These are phyloP conservation scores for Cordyceps cicadae DNA, from an alignment of 2,329 filamentous ascomycete genomes.

Conservation along the genomic window DNA sequence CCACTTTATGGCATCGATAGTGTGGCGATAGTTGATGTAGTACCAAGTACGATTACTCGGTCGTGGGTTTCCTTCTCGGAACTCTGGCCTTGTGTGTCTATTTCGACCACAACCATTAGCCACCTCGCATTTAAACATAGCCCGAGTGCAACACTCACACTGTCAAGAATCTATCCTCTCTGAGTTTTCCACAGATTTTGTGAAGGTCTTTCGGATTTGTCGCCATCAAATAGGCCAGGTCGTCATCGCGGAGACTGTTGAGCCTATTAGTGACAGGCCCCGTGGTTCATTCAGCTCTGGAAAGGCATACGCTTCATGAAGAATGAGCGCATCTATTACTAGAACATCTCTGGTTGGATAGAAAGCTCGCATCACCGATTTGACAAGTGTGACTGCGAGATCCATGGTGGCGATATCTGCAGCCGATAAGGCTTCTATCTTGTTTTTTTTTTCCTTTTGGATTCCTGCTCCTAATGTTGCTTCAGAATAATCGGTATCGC, in stretches of 20 bases:
- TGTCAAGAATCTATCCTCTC: conserved; percentile 76
- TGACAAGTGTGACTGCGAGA: conserved; percentile 66
- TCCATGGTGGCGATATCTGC: conserved; percentile 31
- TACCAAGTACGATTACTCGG: conserved; percentile 88
- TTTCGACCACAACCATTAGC: conserved; percentile 27
- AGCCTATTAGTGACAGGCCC: background rate
- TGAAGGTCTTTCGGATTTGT: conserved; percentile 90
- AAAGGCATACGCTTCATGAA: conserved; percentile 75
- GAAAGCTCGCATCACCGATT: conserved; percentile 78
- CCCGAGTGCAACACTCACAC: conserved; percentile 46
- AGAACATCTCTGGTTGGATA: conserved; percentile 79
- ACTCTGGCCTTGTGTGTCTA: conserved; percentile 58
- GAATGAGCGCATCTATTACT: conserved; percentile 76
- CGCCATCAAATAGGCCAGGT: conserved; percentile 76
- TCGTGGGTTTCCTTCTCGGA: conserved; percentile 71
- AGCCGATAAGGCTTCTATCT: background rate
- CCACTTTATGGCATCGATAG: conserved; percentile 95
- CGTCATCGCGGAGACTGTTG: conserved; percentile 72
- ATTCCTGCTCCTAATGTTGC: background rate
- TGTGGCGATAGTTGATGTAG: conserved; percentile 90
- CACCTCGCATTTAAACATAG: background rate
- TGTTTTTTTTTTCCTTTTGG: no score
- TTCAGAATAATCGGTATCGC: background rate
- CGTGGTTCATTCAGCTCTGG: conserved; percentile 40
- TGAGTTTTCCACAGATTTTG: conserved; percentile 76